phyloP scores from a whole-genome alignment of 164 flowering plant genomes.

The Stephania cephalantha region DNA sequence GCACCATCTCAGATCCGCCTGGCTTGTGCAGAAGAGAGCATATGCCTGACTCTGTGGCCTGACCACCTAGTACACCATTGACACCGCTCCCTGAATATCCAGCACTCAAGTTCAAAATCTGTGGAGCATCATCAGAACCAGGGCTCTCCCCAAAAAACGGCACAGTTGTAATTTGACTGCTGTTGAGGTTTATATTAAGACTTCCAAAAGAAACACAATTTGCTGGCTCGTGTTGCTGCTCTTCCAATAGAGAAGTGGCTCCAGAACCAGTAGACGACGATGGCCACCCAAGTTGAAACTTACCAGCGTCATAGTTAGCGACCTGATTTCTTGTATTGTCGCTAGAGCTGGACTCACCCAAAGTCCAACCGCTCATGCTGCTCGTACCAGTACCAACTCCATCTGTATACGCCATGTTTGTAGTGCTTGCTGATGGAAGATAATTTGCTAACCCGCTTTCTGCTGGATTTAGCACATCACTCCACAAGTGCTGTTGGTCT shows the following conservation, averaged over 20 bases:
- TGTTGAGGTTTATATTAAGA: constrained; percentile 24
- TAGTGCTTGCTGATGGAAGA: constrained; percentile 25
- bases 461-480: constrained; percentile 35
- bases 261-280: not conserved
- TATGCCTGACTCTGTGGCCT: constrained; percentile 21
- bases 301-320: constrained; percentile 28
- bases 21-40: constrained; percentile 28
- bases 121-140: constrained; percentile 22
- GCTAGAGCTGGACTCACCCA: constrained; percentile 45
- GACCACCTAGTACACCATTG: constrained; percentile 23
- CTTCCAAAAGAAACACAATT: constrained; percentile 26
- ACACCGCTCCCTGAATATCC: constrained; percentile 23
- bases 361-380: constrained; percentile 31
- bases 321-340: constrained; percentile 21
- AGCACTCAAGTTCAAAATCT: constrained; percentile 24
- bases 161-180: constrained; percentile 21
- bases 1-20: constrained; percentile 27
- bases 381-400: constrained; percentile 24
- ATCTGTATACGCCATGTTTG: constrained; percentile 24
- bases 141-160: constrained; percentile 31
- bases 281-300: constrained; percentile 7
- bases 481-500: constrained; percentile 35
- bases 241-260: constrained; percentile 26
- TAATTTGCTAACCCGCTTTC: constrained; percentile 28
- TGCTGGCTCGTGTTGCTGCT: constrained; percentile 24